Evolutionary conservation across 306 rosid genomes (phyloP).

Genomic region (Inga oerstediana): DNA sequence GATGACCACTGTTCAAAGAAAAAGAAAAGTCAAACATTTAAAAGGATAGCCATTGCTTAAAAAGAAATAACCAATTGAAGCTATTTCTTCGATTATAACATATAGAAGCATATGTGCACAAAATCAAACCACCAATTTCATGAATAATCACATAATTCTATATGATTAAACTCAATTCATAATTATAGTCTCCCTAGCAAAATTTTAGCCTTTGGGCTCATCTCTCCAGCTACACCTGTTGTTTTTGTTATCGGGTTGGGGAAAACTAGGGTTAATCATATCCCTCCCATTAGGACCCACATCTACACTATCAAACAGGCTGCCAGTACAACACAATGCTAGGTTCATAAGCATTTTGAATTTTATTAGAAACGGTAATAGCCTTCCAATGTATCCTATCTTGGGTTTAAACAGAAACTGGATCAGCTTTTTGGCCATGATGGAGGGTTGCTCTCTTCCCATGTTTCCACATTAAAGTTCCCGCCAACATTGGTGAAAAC

Average conservation of each 20-base stretch:
- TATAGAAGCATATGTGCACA: background rate
- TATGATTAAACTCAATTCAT: background rate
- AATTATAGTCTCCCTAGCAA: constrained; percentile 1
- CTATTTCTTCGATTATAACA: constrained; percentile 13
- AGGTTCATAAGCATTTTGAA: constrained; percentile 16
- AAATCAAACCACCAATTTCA: background rate
- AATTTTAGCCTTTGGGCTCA: background rate
- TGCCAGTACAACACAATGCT: constrained; percentile 3
- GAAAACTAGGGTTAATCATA: background rate
- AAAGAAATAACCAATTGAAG: constrained; percentile 1
- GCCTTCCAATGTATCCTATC: background rate
- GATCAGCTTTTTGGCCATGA: background rate
- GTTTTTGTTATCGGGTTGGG: background rate
- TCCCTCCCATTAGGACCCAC: background rate
- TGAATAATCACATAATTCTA: constrained; percentile 12
- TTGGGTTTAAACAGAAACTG: constrained; percentile 4
- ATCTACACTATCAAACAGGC: background rate
- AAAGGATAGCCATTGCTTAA: constrained; percentile 10
- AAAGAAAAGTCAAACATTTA: background rate
- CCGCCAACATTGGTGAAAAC: background rate
- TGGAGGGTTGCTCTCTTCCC: background rate
- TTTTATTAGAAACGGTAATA: background rate
- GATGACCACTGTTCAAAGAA: constrained; percentile 21
- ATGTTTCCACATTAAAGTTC: background rate
- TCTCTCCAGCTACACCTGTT: background rate